Base-by-base conservation (phyloP, 257 asterid species). In the Galeopsis tetrahit region DNA sequence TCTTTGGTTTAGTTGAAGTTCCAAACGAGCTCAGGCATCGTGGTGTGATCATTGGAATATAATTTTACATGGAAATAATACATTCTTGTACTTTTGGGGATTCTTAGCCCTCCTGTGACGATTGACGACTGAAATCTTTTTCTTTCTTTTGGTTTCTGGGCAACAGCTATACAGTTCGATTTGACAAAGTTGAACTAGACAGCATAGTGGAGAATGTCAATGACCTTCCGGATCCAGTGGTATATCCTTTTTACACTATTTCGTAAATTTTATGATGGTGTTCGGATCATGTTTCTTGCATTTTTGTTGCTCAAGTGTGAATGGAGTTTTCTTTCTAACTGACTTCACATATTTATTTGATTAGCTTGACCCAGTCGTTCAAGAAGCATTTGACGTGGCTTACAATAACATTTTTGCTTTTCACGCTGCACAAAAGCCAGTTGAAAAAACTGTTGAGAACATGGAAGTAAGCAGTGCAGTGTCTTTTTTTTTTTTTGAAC, bases 361-460 rank as follows among this genome's bases (percentile, higher is more conserved):
- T 79, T 73, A 91, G 98, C 99, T 94, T 76, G 92, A 90, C 66
- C 86, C 91, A 56, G 84, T 83, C 51, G 92, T 91, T 78, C 90
- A 79, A 66, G 91, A 88, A 78, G 97, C 99, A 69, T 94, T 94
- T 85, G 97, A 94, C 76, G 95, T 94, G 86, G 99, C 99, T 61
- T 91, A 94, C 79, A 59, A 77, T 77, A 94, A 94, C 76, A 94
- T 94, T 69, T 85, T 67, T 75, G 97, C 97, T 73, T 94, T 94
- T 74, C 99, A 94, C 52, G 88, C 86, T 40, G 93, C 95, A 55
- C 99, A 94, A 78, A 94, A 82, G 84, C 95, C 97, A 69, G 90
- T 82, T 69, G 96, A 88, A 78, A 88, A 86, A 79, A 52, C 66
- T 74, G 89, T 94, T 39, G 97, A 94, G 90, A 91, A 84, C 88